Evolutionary conservation across 176 grass and related monocot genomes (phyloP).

Genomic region (Avena eriantha): DNA sequence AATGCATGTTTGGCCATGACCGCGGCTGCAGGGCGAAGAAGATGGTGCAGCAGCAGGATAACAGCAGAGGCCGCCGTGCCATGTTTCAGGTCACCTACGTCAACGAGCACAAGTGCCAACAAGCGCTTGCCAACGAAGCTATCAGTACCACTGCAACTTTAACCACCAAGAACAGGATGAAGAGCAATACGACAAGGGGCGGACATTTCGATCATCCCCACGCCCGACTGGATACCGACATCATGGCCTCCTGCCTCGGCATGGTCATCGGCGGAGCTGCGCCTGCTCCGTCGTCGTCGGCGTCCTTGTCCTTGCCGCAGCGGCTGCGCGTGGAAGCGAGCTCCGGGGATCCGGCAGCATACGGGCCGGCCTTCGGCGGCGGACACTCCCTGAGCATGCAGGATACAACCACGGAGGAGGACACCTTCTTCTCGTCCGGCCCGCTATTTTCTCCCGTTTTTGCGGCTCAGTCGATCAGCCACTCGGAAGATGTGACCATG

Average conservation of each 20-base stretch:
- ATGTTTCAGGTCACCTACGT: slow-evolving; percentile 51
- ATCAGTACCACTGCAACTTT: too few species aligned
- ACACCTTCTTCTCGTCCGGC: neutral
- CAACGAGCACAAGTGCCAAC: slow-evolving; percentile 38
- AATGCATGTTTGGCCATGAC: slow-evolving; percentile 30
- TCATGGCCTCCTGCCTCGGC: slow-evolving; percentile 47
- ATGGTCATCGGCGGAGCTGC: slow-evolving; percentile 36
- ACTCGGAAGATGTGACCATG: neutral
- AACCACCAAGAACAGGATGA: too few species aligned
- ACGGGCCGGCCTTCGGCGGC: neutral
- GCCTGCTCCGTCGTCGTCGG: neutral
- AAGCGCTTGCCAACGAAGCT: too few species aligned
- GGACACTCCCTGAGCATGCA: neutral
- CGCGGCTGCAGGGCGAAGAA: slow-evolving; percentile 49
- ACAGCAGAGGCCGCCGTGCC: neutral
- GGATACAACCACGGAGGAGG: neutral
- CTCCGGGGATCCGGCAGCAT: neutral
- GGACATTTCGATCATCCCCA: neutral
- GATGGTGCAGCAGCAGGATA: slow-evolving; percentile 45
- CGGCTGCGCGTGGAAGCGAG: neutral
- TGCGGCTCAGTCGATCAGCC: neutral
- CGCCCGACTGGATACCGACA: neutral
- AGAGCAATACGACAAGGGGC: too few species aligned
- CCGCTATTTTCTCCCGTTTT: neutral
- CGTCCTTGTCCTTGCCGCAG: neutral